Percentiles rank a stretch among this genome's conserved stretches.
phyloP scores from a whole-genome alignment of 176 grass and related monocot genomes.

The Aegilops longissima region DNA sequence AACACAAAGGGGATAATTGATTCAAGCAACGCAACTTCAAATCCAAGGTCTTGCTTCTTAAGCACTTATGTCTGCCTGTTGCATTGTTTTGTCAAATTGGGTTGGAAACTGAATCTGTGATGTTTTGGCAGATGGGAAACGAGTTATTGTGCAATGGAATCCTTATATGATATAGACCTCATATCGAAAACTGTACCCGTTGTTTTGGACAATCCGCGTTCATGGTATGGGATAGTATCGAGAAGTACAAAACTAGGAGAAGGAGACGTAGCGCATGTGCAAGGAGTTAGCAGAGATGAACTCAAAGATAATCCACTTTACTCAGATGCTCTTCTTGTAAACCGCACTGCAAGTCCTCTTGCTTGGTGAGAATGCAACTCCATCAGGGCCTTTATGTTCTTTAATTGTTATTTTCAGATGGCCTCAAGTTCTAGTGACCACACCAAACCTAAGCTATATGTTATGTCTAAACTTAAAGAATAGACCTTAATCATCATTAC shows the following conservation, averaged over 20 bases:
- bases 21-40: conserved; percentile 38
- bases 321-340: conserved; percentile 74
- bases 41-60: conserved; percentile 51
- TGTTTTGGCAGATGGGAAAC: conserved; percentile 57
- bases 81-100: not conserved
- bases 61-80: not conserved
- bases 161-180: conserved; percentile 82
- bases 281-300: conserved; percentile 67
- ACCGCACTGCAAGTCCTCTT: conserved; percentile 85
- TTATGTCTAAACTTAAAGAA: conserved; percentile 28
- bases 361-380: conserved; percentile 70
- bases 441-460: conserved; percentile 4
- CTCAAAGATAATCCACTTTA: conserved; percentile 74
- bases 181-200: conserved; percentile 75
- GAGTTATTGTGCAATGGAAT: conserved; percentile 80
- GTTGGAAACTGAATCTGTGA: not conserved
- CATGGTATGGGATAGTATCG: conserved; percentile 72
- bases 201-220: conserved; percentile 72
- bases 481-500: conserved; percentile 63
- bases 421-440: not conserved
- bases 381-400: conserved; percentile 9
- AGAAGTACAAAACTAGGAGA: conserved; percentile 77
- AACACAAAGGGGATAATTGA: conserved; percentile 70
- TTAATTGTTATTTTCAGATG: not conserved
- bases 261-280: conserved; percentile 55